A percentile compares a stretch with the other conserved stretches of the same genome.
Conservation (phyloP, 2,329 filamentous ascomycete species). For the Fusarium austroafricanum region DNA sequence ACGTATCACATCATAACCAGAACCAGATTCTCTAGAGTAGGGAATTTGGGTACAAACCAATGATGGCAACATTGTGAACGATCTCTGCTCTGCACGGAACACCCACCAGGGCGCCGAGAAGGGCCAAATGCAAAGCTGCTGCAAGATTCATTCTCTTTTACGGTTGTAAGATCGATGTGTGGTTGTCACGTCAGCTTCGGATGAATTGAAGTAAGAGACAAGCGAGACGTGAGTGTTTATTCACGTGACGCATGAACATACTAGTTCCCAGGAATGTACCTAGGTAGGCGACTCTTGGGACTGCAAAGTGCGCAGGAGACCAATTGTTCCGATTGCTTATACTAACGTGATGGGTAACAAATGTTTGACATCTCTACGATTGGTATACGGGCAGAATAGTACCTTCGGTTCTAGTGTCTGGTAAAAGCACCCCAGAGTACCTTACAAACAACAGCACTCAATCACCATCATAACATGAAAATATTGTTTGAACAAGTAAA, state of each 20-base stretch:
- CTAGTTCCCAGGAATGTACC: neutral
- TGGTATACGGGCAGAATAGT: neutral
- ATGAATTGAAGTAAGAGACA: neutral
- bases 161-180: neutral
- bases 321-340: too few relatives aligned
- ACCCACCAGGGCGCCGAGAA: slow-evolving; percentile 32
- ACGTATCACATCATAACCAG: neutral
- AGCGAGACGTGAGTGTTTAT: neutral
- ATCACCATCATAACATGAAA: too few relatives aligned
- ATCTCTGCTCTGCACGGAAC: slow-evolving; percentile 20
- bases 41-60: slow-evolving; percentile 47
- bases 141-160: slow-evolving; percentile 31
- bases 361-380: too few relatives aligned
- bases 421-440: neutral
- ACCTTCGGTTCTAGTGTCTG: neutral
- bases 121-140: slow-evolving; percentile 29
- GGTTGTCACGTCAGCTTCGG: neutral
- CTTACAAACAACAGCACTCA: neutral
- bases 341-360: too few relatives aligned
- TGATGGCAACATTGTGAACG: slow-evolving; percentile 52
- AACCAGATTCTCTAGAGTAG: neutral
- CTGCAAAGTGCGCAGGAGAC: neutral
- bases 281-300: neutral
- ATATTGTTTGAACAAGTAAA: neutral
- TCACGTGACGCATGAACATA: slow-evolving; percentile 12